Evolutionary conservation across 306 rosid genomes (phyloP).

Genomic region (Astragalus glycyphyllos): DNA sequence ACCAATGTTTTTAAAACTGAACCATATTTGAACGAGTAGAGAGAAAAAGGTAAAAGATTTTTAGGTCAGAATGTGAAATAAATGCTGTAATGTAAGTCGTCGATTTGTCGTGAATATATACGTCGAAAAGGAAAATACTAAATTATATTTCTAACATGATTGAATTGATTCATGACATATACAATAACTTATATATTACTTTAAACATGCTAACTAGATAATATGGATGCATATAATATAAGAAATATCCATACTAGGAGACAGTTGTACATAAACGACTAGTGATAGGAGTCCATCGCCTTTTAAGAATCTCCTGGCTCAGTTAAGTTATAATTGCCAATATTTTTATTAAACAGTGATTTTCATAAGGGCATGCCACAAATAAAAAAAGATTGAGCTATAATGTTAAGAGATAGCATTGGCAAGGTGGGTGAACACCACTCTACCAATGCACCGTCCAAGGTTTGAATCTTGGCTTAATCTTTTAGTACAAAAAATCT

Average conservation of each 20-base stretch:
- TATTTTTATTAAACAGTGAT: background rate
- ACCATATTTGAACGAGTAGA: background rate
- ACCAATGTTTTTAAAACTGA: slow-evolving; percentile 1
- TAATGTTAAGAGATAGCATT: background rate
- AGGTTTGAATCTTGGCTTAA: slow-evolving; percentile 6
- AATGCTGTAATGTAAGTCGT: background rate
- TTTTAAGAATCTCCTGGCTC: slow-evolving; percentile 20
- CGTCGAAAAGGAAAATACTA: background rate
- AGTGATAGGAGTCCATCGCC: background rate
- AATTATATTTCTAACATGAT: slow-evolving; percentile 15
- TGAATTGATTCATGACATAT: slow-evolving; percentile 11
- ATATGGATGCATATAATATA: slow-evolving; percentile 22
- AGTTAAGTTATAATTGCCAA: slow-evolving; percentile 3
- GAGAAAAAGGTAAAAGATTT: background rate
- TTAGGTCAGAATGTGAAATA: background rate
- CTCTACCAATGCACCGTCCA: slow-evolving; percentile 24
- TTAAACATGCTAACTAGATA: slow-evolving; percentile 4
- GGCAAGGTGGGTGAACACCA: background rate
- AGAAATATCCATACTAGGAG: background rate
- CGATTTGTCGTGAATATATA: background rate
- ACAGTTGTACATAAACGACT: background rate
- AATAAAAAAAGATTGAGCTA: slow-evolving; percentile 6
- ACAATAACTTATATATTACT: slow-evolving; percentile 17
- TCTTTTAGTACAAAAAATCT: background rate
- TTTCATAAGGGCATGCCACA: slow-evolving; percentile 4